These are phyloP conservation scores for Schrenkiella parvula DNA, from an alignment of 345 rosid species.

Conservation along the genomic window DNA sequence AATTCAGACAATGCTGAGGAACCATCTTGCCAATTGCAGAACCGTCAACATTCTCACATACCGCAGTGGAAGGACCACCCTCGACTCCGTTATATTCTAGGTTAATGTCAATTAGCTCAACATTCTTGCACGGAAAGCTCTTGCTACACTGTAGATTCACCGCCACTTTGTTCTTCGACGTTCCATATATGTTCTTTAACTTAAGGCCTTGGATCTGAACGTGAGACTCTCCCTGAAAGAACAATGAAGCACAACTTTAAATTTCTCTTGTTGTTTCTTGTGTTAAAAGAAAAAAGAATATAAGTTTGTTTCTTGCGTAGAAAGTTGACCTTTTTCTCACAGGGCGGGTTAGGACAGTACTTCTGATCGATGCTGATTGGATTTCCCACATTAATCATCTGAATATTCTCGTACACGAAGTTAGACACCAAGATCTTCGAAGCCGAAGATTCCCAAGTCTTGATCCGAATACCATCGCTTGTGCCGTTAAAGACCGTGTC, in stretches of 20 bases:
- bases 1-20: conserved; percentile 1
- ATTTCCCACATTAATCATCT: conserved; percentile 23
- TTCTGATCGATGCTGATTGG: conserved; percentile 22
- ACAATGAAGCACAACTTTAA: background rate
- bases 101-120: conserved; percentile 29
- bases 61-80: conserved; percentile 3
- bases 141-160: conserved; percentile 35
- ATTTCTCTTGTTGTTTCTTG: background rate
- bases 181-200: conserved; percentile 34
- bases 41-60: conserved; percentile 28
- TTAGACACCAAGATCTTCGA: conserved; percentile 10
- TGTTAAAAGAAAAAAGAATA: background rate
- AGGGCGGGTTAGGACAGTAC: conserved; percentile 21
- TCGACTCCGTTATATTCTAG: background rate
- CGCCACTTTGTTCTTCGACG: conserved; percentile 28
- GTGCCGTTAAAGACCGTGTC: conserved; percentile 17
- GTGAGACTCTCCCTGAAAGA: conserved; percentile 31
- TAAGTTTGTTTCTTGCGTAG: background rate
- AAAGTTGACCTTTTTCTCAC: conserved; percentile 5
- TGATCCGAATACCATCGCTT: conserved; percentile 23
- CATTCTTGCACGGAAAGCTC: conserved; percentile 21
- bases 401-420: conserved; percentile 20
- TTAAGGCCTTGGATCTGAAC: conserved; percentile 32
- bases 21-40: background rate
- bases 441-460: conserved; percentile 27